A percentile compares a stretch with the other conserved stretches of the same genome.
Conservation (phyloP, 441 rosid species). For the Erodium trifolium region DNA sequence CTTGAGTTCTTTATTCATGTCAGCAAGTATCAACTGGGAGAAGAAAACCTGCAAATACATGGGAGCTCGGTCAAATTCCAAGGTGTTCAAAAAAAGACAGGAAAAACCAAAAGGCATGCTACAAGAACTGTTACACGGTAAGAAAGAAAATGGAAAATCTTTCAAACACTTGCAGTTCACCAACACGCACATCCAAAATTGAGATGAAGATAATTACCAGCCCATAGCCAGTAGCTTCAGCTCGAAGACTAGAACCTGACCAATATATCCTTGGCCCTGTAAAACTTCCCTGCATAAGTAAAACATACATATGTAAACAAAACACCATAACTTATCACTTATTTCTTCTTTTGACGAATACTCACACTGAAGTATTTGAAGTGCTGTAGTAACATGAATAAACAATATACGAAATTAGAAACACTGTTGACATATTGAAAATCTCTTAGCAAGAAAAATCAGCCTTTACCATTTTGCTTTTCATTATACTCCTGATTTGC, state of each 20-base stretch:
- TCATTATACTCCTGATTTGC: no score
- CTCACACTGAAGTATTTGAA: not conserved
- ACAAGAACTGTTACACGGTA: not conserved
- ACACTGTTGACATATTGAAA: not conserved
- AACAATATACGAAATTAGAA: not conserved
- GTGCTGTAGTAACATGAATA: not conserved
- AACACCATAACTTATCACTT: not conserved
- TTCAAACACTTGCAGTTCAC: not conserved
- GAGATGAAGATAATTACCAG: constrained; percentile 49
- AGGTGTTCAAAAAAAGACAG: not conserved
- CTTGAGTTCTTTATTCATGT: constrained; percentile 88
- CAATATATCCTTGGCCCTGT: constrained; percentile 93
- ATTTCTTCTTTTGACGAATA: not conserved
- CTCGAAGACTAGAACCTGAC: constrained; percentile 98
- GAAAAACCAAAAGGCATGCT: constrained; percentile 1
- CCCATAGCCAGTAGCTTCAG: constrained; percentile 99
- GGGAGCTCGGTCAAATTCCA: constrained; percentile 17
- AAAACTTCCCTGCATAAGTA: constrained; percentile 97
- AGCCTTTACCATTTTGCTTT: no score
- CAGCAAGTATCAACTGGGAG: constrained; percentile 87
- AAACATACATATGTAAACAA: constrained; percentile 20
- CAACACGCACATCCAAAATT: constrained; percentile 12
- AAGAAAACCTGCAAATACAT: constrained; percentile 77
- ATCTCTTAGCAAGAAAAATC: not conserved
- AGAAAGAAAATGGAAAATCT: not conserved